Base-by-base conservation (phyloP, 1,284 basidiomycete genomes). In the Cutaneotrichosporon sp. region DNA sequence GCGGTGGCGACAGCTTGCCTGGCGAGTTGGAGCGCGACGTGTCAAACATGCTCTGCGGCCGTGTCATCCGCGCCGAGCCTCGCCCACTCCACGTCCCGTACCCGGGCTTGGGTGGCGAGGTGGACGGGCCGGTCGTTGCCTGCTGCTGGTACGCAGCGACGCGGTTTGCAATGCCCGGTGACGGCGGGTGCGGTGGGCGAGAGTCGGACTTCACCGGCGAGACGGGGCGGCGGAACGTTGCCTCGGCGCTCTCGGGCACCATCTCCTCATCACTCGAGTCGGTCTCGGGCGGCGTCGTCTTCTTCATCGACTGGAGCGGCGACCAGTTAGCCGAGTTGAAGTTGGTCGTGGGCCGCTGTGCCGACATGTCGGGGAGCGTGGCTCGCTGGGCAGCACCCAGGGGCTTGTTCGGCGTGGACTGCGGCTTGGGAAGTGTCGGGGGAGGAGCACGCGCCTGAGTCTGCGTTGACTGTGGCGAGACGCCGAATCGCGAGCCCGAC, bases 181-280 rank as follows among this genome's bases (percentile, higher is more conserved):
- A 63, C 6, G 52, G 57, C 46, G 52, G 55, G 16, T 54, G 53
- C 38, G 50, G n/a, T n/a, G n/a, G 47, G 11, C 51, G 59, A 25
- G 59, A 45, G 13, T 22, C 11, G 11, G 29, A 49, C 20, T 42
- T 55, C 7, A 9, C 24, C 20, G 55, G 58, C 9, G 38, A 59
- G 29, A 34, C 33, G 27, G 60, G 51, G n/a, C 53, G 45, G 49
- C 56, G 52, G 33, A 14, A 2, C n/a, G 20, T 42, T 11, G 11
- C 51, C 22, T 53, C 54, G 6, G 58, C 60, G 24, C 60, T 63
- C 59, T 78, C 76, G 9, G 73, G 74, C 1, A 64, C 69, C 16
- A 63, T 62, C 9, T 73, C 75, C 16, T 75, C 74, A 53, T 77
- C 73, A 47, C 72, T 76, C 8, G 75, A 77, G 49, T 72, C 70